These are phyloP conservation scores for Neurospora crassa DNA, from an alignment of 2,329 filamentous ascomycete genomes.

Conservation along the genomic window DNA sequence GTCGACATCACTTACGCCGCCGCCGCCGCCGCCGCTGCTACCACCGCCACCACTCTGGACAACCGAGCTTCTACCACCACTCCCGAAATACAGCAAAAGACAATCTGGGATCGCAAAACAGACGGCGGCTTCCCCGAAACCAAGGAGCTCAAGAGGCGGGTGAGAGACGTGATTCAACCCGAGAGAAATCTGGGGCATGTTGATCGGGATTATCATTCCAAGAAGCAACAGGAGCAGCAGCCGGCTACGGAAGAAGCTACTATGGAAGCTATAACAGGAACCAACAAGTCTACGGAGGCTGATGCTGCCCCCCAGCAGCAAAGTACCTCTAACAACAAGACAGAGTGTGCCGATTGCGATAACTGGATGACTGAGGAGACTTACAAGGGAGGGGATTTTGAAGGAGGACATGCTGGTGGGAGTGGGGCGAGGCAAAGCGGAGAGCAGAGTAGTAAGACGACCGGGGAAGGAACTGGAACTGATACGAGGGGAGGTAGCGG, in stretches of 20 bases:
- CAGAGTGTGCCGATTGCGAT: not conserved
- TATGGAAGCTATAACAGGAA: not conserved
- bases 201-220: slow-evolving; percentile 42
- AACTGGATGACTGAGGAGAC: slow-evolving; percentile 7
- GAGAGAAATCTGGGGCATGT: slow-evolving; percentile 72
- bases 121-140: slow-evolving; percentile 92
- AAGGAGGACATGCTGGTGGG: slow-evolving; percentile 13
- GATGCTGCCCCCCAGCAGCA: not conserved
- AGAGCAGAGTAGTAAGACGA: not conserved
- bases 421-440: not conserved
- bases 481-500: not conserved
- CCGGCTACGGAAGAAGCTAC: not conserved
- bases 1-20: slow-evolving; percentile 50
- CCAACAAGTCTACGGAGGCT: not conserved
- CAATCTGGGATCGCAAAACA: slow-evolving; percentile 75
- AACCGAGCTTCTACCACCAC: not conserved
- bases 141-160: slow-evolving; percentile 77
- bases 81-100: slow-evolving; percentile 3
- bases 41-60: slow-evolving; percentile 7
- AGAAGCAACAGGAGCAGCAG: not conserved
- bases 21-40: slow-evolving; percentile 6
- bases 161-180: slow-evolving; percentile 77
- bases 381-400: slow-evolving; percentile 31
- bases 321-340: not conserved
- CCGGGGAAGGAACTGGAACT: not conserved